Evolutionary conservation across 2,329 filamentous ascomycete species (phyloP), one percentile per base, ranked within the genome.

Genomic region (Trichoderma koningii): DNA sequence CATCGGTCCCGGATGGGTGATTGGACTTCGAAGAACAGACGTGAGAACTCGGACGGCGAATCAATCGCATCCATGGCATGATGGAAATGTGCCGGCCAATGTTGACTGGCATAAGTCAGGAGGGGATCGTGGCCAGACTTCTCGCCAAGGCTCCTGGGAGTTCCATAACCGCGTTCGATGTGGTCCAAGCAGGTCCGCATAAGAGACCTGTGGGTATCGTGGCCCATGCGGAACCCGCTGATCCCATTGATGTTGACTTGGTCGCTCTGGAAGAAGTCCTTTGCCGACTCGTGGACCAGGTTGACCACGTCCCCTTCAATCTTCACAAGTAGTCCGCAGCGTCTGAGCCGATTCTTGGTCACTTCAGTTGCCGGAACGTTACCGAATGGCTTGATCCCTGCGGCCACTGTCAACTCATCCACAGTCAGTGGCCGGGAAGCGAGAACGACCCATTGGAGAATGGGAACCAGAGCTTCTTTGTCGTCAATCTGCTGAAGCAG

Each of bases 391-490:
- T 50, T 50, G 19, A 59, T 59, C 19, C 55, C 55, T 38, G 55
- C 38, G 19, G 55, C 55, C 19, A 38, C 55, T 10, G 55, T 59
- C 55, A 59, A 50, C 14, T 59, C 55, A 26, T 59, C 44, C 28
- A 59, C 19, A 17, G 55, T 59, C 14, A 59, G 55, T 2, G 55
- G 55, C 15, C 55, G 44, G 44, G 55, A 44, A 50, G 55, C 55
- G 5, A 59, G 55, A n/a, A 59, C 55, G 50, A 59, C 55, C 55
- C 55, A 59, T 59, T 59, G 55, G 38, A 59, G 55, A 41, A 59
- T 50, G 1, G 55, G 55, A 26, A 59, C 44, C 44, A 59, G n/a
- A 28, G 55, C 55, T 26, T 59, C 55, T 15, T 59, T 59, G 44
- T 59, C 55, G 0, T 59, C 55, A 1, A 59, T 50, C 38, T 59